Evolutionary conservation across 2,329 filamentous ascomycete genomes (phyloP), one percentile per base, ranked within the genome.

Genomic region (Moelleriella libera): DNA sequence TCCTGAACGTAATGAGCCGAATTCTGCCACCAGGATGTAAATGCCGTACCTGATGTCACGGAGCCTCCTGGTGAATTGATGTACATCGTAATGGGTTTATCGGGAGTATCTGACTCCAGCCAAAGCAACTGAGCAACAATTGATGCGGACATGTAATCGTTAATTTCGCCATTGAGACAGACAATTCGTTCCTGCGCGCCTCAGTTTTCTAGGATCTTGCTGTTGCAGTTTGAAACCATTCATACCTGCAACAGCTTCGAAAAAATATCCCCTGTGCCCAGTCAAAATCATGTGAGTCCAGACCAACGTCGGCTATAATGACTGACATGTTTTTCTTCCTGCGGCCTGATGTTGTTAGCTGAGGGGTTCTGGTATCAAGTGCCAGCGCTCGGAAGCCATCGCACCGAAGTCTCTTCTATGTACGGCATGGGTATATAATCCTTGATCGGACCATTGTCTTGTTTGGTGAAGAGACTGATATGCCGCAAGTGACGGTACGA

Each of bases 21-120:
- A 44, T n/a, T 10, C 4, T 30, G 12, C 4, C 28, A 30, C 34
- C n/a, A n/a, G n/a, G n/a, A n/a, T n/a, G n/a, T n/a, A n/a, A n/a
- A n/a, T n/a, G n/a, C n/a, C n/a, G n/a, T 59, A 75, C 77, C 78
- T 51, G 68, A 68, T 1, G 92, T 90, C 51, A 98, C 89, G 41
- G 85, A 90, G 48, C 92, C 92, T 45, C 92, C 92, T 0, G 90
- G 90, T 0, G 87, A 94, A 69, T 98, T 95, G 65, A 98, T 98
- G 66, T 98, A 98, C 64, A 98, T 85, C 46, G 86, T 92, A 54
- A 98, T 97, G 10, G 88, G 85, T 64, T 95, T 96, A 48, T 94
- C 81, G 4, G 90, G 89, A 59, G 87, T 88, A 61, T 98, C 92
- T 58, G 90, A 92, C 73, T 98, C 94, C 64, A 98, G 88, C 77